Evolutionary conservation across 257 asterid species (phyloP), one percentile per base, ranked within the genome.

Genomic region (Nicotiana knightiana): DNA sequence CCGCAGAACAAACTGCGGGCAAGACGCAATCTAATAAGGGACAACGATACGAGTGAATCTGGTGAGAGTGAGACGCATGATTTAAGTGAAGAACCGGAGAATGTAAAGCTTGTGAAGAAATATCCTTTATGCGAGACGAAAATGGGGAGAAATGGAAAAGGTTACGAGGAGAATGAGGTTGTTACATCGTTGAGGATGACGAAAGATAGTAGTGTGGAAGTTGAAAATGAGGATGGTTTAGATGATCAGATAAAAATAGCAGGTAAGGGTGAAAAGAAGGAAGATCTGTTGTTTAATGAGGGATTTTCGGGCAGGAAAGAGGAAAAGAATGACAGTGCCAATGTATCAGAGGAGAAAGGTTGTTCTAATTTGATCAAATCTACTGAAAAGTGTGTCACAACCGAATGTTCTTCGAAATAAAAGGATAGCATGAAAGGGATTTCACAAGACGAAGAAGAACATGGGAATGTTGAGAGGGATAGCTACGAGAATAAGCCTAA

Each of bases 1-100:
- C 86, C 84, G 65, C 13, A 32, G 82, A 83, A 85, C 85, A 88
- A 87, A 78, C 53, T 3, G 70, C 67, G 81, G 81, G 37, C 32
- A 7, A 67, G 51, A 77, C 4, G 21, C 67, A 28, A 21, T 46
- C 37, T 12, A 6, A 13, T 2, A 26, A 43, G 48, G 48, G 48
- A 43, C 11, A 43, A 7, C 12, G 55, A 71, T 8, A 43, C 61
- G 61, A 15, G 17, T 55, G 48, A 76, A 15, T 75, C 68, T 10
- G 58, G 83, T 59, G 85, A 79, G 66, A 67, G 67, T 57, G 63
- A 51, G 54, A 15, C 35, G 3, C 46, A 32, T 28, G 59, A 62
- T 68, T 68, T 48, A 24, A 24, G n/a, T 21, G 55, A 53, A 53
- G 80, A 81, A 53, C 8, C 24, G 0, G 73, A 82, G 3, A 32